These are phyloP conservation scores for Ogataea glucozyma DNA, from an alignment of 805 yeast genomes.

Conservation along the genomic window DNA sequence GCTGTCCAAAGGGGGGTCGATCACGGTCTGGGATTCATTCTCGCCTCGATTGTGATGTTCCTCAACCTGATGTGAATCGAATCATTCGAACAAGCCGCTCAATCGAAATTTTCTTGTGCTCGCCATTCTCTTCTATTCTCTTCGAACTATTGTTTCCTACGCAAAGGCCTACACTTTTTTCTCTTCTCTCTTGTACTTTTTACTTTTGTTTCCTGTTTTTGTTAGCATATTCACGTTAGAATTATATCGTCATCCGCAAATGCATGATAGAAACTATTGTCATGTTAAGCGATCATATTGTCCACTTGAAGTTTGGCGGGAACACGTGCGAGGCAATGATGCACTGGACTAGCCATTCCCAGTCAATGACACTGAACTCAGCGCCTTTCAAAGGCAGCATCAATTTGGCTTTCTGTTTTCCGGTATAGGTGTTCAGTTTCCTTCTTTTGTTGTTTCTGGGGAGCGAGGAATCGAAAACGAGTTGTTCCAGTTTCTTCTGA, in stretches of 20 bases:
- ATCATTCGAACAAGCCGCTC: too few relatives aligned
- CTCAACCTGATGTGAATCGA: conserved; percentile 7
- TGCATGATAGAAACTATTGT: too few relatives aligned
- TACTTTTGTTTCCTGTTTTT: background rate
- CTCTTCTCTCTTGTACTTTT: background rate
- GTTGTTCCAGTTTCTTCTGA: conserved; percentile 6
- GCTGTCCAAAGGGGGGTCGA: background rate
- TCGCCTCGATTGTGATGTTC: conserved; percentile 6
- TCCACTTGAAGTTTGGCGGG: conserved; percentile 24
- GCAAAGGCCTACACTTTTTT: too few relatives aligned
- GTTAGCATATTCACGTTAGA: background rate
- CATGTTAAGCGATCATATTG: conserved; percentile 21
- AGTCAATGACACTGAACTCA: conserved; percentile 41
- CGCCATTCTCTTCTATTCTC: background rate
- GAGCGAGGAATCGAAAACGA: background rate
- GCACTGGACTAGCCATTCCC: conserved; percentile 73
- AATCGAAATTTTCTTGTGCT: too few relatives aligned
- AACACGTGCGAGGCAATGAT: conserved; percentile 37
- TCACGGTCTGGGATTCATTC: background rate
- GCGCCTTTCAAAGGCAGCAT: background rate
- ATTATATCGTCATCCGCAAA: background rate
- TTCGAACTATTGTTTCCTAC: background rate
- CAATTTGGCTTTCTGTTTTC: background rate
- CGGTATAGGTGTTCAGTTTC: background rate
- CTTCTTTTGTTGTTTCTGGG: conserved; percentile 6